phyloP scores from a whole-genome alignment of 768 basidiomycete genomes.

The Rhizopogon salebrosus region DNA sequence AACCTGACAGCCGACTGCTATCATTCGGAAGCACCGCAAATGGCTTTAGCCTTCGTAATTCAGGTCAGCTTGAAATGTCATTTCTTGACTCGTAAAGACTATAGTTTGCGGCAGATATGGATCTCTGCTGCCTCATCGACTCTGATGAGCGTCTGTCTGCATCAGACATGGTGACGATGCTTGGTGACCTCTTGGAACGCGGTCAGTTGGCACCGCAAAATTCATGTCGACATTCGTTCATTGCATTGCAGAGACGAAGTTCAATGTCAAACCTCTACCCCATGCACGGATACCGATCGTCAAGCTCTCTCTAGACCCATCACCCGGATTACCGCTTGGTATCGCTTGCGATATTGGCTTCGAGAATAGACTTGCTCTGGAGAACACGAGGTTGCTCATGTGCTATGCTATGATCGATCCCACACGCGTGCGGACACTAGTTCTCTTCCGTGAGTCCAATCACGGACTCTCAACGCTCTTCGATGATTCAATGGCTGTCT shows the following conservation, averaged over 20 bases:
- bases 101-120: slow-evolving; percentile 72
- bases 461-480: slow-evolving; percentile 9
- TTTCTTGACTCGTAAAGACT: slow-evolving; percentile 4
- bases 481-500: slow-evolving; percentile 7
- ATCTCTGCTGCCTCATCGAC: slow-evolving; percentile 94
- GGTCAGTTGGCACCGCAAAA: slow-evolving; percentile 49
- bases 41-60: slow-evolving; percentile 94
- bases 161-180: slow-evolving; percentile 87
- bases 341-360: slow-evolving; percentile 99
- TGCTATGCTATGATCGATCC: slow-evolving; percentile 98
- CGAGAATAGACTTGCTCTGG: slow-evolving; percentile 93
- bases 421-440: slow-evolving; percentile 86
- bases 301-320: slow-evolving; percentile 89
- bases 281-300: slow-evolving; percentile 98
- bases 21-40: slow-evolving; percentile 98
- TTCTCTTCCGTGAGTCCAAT: slow-evolving; percentile 83
- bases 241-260: slow-evolving; percentile 73
- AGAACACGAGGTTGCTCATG: slow-evolving; percentile 93
- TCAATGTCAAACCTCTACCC: slow-evolving; percentile 92
- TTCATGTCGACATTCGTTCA: slow-evolving; percentile 7
- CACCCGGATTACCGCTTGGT: slow-evolving; percentile 73
- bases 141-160: slow-evolving; percentile 75
- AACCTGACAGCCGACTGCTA: slow-evolving; percentile 83
- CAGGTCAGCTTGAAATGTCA: slow-evolving; percentile 47
- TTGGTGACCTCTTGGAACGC: slow-evolving; percentile 88